These are phyloP conservation scores for Ogataea nakhonphanomensis DNA, from an alignment of 805 yeast genomes.

Conservation along the genomic window DNA sequence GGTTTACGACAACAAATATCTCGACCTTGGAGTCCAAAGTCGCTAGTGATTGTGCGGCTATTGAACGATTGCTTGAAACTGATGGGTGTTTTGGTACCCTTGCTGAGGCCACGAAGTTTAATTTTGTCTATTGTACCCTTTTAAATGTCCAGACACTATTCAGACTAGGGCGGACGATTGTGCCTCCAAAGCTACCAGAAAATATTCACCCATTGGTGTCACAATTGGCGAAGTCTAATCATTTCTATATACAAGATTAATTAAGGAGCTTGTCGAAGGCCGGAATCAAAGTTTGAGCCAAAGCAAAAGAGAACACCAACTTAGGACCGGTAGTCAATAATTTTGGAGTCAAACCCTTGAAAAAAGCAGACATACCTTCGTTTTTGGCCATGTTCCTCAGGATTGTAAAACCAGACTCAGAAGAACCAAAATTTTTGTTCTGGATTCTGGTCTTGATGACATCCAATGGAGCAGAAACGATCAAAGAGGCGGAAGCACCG, in stretches of 20 bases:
- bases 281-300: conserved; percentile 96
- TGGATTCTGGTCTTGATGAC: conserved; percentile 98
- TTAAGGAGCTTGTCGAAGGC: conserved; percentile 75
- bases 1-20: neutral
- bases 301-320: conserved; percentile 94
- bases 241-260: conserved; percentile 6
- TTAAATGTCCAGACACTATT: conserved; percentile 8
- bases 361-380: conserved; percentile 87
- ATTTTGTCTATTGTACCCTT: conserved; percentile 21
- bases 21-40: neutral
- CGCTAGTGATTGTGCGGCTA: neutral
- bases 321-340: conserved; percentile 97
- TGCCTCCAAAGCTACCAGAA: conserved; percentile 1
- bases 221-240: conserved; percentile 6
- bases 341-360: conserved; percentile 96
- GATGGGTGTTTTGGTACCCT: conserved; percentile 34
- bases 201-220: conserved; percentile 20
- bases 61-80: conserved; percentile 1
- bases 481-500: conserved; percentile 95
- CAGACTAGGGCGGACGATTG: neutral
- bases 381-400: conserved; percentile 88
- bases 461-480: conserved; percentile 96
- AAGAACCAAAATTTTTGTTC: conserved; percentile 92
- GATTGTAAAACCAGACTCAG: conserved; percentile 89
- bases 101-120: conserved; percentile 23